These are phyloP conservation scores for Backusella sp. DNA, from an alignment of 192 early-diverging fungal species.

Conservation along the genomic window DNA sequence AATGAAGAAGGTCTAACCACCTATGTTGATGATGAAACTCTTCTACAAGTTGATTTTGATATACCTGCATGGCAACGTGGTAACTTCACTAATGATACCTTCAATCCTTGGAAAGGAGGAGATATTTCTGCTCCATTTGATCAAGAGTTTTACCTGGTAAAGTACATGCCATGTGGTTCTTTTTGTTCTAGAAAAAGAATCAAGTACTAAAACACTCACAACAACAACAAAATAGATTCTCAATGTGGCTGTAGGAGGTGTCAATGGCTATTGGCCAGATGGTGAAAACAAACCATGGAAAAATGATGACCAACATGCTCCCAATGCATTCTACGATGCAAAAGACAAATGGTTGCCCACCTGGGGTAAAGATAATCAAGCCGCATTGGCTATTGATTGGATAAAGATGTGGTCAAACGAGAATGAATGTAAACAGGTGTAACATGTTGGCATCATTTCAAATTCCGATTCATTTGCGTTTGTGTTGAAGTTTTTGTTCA, in stretches of 20 bases:
- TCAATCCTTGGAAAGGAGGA: conserved; percentile 51
- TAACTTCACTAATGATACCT: conserved; percentile 44
- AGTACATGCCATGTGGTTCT: conserved; percentile 17
- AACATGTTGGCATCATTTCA: background rate
- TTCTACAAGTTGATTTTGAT: conserved; percentile 53
- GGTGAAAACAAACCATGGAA: conserved; percentile 54
- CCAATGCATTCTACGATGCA: conserved; percentile 52
- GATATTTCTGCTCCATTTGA: conserved; percentile 59
- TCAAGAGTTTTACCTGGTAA: conserved; percentile 53
- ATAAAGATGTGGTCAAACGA: conserved; percentile 35
- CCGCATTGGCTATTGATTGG: conserved; percentile 46
- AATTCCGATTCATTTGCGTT: background rate
- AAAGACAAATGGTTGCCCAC: conserved; percentile 51
- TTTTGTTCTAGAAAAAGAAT: background rate
- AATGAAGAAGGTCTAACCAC: conserved; percentile 50
- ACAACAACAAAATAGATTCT: conserved; percentile 41
- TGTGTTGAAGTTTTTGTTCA: background rate
- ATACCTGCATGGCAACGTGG: conserved; percentile 50
- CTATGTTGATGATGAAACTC: conserved; percentile 48
- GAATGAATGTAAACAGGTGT: background rate
- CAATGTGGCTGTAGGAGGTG: conserved; percentile 63
- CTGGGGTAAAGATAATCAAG: conserved; percentile 47
- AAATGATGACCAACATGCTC: conserved; percentile 43
- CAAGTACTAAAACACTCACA: background rate
- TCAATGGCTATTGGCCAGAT: conserved; percentile 57